These are phyloP conservation scores for Teunomyces kruisii DNA, from an alignment of 805 yeast genomes.

Conservation along the genomic window DNA sequence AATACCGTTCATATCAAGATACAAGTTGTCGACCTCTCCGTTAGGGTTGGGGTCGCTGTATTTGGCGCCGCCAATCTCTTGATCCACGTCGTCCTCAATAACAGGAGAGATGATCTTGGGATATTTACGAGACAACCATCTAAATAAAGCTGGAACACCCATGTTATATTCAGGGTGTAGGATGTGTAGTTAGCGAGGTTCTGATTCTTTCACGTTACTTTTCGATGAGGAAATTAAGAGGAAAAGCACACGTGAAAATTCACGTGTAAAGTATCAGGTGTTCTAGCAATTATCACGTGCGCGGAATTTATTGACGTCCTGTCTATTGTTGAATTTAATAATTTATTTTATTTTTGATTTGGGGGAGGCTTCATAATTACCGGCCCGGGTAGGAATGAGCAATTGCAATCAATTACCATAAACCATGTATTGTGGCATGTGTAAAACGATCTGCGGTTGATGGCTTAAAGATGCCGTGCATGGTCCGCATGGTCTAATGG, in stretches of 20 bases:
- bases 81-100: conserved; percentile 61
- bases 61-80: conserved; percentile 54
- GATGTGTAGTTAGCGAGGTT: background rate
- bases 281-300: background rate
- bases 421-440: too few species aligned
- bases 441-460: too few species aligned
- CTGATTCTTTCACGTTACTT: background rate
- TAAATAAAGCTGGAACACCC: conserved; percentile 98
- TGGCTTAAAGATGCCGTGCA: too few species aligned
- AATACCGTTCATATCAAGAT: conserved; percentile 97
- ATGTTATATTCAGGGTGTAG: conserved; percentile 28
- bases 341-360: too few species aligned
- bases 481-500: too few species aligned
- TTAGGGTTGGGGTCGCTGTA: conserved; percentile 84
- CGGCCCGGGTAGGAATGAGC: too few species aligned
- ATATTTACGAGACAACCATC: conserved; percentile 92
- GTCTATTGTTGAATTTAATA: too few species aligned
- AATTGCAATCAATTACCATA: too few species aligned
- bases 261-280: background rate
- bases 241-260: background rate
- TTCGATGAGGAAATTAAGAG: background rate
- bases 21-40: conserved; percentile 92
- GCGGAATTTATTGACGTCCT: too few species aligned
- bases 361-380: too few species aligned
- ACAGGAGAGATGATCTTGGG: conserved; percentile 94